phyloP scores from a whole-genome alignment of 208 protist species.

The Leishmania lainsoni region DNA sequence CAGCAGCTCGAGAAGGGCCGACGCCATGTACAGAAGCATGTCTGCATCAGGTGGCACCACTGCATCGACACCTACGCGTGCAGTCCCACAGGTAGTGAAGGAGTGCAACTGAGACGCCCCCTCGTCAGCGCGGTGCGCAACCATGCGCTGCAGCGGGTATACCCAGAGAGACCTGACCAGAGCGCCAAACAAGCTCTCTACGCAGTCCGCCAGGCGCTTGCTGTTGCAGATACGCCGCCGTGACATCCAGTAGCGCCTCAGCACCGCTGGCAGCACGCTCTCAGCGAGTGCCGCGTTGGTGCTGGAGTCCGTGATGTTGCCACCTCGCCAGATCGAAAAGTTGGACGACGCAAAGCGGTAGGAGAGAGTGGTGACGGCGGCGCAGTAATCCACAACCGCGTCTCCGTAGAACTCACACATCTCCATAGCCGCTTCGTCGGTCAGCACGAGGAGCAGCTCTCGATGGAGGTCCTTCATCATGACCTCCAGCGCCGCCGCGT shows the following conservation, averaged over 20 bases:
- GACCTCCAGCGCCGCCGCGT: neutral
- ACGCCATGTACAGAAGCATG: constrained; percentile 23
- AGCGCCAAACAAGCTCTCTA: constrained; percentile 59
- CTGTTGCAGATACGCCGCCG: constrained; percentile 27
- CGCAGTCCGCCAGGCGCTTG: constrained; percentile 52
- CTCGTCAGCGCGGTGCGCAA: neutral
- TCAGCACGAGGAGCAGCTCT: constrained; percentile 36
- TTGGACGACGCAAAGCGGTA: constrained; percentile 19
- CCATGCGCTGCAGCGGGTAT: constrained; percentile 21
- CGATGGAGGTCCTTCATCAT: constrained; percentile 21
- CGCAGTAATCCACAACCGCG: constrained; percentile 50
- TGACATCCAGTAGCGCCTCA: constrained; percentile 33
- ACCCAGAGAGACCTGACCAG: constrained; percentile 52
- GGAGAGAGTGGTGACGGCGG: constrained; percentile 19
- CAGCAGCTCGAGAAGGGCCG: constrained; percentile 30
- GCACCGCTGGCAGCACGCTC: constrained; percentile 20
- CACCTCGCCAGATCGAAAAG: constrained; percentile 25
- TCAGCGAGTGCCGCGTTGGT: constrained; percentile 33
- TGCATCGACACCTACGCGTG: no score
- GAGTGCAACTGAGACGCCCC: neutral
- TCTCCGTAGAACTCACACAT: constrained; percentile 54
- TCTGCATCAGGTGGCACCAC: constrained; percentile 8
- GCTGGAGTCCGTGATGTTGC: constrained; percentile 22
- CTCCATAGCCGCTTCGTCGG: constrained; percentile 32
- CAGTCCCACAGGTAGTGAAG: no score